Conservation (phyloP, 208 protist genomes). For the Wallacemonas rigidus region DNA sequence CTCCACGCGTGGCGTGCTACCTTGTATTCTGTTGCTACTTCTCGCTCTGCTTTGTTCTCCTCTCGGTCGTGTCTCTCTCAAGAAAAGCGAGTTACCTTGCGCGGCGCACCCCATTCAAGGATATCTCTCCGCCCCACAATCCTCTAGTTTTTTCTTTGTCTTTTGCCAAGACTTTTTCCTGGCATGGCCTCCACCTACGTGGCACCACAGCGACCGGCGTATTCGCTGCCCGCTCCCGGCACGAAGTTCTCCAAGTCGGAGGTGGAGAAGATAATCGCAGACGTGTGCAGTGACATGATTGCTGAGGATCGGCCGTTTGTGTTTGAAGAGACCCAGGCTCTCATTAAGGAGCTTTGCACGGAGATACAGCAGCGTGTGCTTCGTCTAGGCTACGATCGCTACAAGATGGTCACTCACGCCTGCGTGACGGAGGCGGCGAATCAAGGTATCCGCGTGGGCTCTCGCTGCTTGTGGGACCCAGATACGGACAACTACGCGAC, state of each 20-base stretch:
- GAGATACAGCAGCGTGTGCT: conserved; percentile 90
- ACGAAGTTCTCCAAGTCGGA: conserved; percentile 80
- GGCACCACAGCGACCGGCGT: conserved; percentile 42
- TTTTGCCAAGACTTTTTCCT: background rate
- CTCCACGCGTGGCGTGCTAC: no score
- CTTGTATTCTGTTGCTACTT: no score
- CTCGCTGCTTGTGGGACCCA: conserved; percentile 91
- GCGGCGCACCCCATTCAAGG: no score
- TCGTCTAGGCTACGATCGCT: conserved; percentile 87
- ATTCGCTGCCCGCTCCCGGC: conserved; percentile 67
- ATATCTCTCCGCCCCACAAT: no score
- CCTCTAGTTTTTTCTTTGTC: no score
- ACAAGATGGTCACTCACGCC: conserved; percentile 91
- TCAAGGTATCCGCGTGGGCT: conserved; percentile 87
- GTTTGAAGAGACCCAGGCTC: conserved; percentile 64
- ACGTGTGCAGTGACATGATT: conserved; percentile 79
- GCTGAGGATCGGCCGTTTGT: conserved; percentile 66
- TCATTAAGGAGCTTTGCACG: conserved; percentile 87
- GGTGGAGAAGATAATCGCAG: conserved; percentile 73
- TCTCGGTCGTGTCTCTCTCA: no score
- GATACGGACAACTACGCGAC: conserved; percentile 90
- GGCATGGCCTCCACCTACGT: conserved; percentile 43
- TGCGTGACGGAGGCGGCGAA: conserved; percentile 78
- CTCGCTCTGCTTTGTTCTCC: no score
- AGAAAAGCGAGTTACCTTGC: no score